These are phyloP conservation scores for Cordyceps pruinosa DNA, from an alignment of 2,329 filamentous ascomycete species.

Conservation along the genomic window DNA sequence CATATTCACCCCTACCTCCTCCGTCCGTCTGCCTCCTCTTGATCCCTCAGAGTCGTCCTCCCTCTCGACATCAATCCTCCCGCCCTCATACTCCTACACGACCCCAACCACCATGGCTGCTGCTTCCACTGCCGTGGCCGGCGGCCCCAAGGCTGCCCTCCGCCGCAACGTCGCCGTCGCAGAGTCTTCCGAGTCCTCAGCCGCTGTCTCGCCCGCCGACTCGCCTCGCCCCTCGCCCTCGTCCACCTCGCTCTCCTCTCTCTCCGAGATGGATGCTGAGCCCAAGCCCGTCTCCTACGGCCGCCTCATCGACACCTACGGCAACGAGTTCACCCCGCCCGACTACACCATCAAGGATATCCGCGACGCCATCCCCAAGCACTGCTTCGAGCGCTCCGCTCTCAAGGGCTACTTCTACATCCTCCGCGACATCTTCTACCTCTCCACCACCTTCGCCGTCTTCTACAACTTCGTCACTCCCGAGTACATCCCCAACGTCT, in stretches of 20 bases:
- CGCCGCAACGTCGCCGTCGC: conserved; percentile 43
- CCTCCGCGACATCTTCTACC: conserved; percentile 65
- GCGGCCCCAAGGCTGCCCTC: conserved; percentile 34
- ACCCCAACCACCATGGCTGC: conserved; percentile 37
- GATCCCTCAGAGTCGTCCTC: neutral
- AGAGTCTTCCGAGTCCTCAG: conserved; percentile 46
- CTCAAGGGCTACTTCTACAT: conserved; percentile 74
- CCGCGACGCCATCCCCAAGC: conserved; percentile 91
- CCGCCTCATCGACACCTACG: conserved; percentile 82
- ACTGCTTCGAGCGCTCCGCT: conserved; percentile 89
- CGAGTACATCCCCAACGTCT: conserved; percentile 66
- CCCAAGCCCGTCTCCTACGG: conserved; percentile 42
- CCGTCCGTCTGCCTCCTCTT: neutral
- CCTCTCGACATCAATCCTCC: conserved; percentile 6
- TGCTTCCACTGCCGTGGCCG: conserved; percentile 35
- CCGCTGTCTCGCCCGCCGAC: conserved; percentile 50
- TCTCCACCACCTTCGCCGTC: conserved; percentile 74
- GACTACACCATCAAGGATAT: conserved; percentile 98
- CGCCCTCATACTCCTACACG: neutral
- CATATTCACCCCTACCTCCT: neutral
- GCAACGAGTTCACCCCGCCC: conserved; percentile 88
- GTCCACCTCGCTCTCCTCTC: conserved; percentile 85
- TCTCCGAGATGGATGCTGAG: conserved; percentile 57
- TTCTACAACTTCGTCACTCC: conserved; percentile 88
- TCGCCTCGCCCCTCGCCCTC: conserved; percentile 62